phyloP scores from a whole-genome alignment of 345 rosid species.

The Populus ilicifolia region DNA sequence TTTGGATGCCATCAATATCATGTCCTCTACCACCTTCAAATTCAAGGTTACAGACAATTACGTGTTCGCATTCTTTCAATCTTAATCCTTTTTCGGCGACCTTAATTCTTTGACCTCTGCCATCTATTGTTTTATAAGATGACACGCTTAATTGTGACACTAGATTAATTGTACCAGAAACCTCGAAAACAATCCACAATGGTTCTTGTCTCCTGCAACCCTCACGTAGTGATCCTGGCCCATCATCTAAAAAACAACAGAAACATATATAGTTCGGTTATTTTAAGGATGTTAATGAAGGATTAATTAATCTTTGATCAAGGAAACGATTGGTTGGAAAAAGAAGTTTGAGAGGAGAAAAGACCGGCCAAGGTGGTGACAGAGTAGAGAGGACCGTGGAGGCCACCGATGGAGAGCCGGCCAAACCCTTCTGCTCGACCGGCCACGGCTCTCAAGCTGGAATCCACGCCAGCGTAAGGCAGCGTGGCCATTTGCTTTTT shows the following conservation, averaged over 20 bases:
- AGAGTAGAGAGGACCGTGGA: slow-evolving; percentile 54
- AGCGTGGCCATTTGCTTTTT: slow-evolving; percentile 16
- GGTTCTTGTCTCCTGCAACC: slow-evolving; percentile 78
- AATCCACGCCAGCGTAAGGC: slow-evolving; percentile 68
- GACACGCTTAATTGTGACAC: slow-evolving; percentile 57
- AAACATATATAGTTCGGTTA: neutral
- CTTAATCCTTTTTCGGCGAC: slow-evolving; percentile 81
- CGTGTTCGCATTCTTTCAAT: slow-evolving; percentile 77
- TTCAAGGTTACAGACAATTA: slow-evolving; percentile 77
- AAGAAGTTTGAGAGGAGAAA: neutral
- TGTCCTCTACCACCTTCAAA: slow-evolving; percentile 85
- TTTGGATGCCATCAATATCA: slow-evolving; percentile 86
- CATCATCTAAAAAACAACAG: slow-evolving; percentile 51
- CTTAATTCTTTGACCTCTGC: slow-evolving; percentile 85
- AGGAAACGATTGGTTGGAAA: neutral
- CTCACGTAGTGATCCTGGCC: slow-evolving; percentile 82
- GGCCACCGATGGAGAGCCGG: slow-evolving; percentile 73
- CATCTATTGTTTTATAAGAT: slow-evolving; percentile 91
- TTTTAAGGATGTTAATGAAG: neutral
- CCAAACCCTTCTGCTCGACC: slow-evolving; percentile 88
- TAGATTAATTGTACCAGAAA: slow-evolving; percentile 76
- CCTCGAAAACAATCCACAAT: slow-evolving; percentile 79
- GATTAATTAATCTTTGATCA: too few relatives aligned
- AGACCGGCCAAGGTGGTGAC: slow-evolving; percentile 71
- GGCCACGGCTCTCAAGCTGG: slow-evolving; percentile 65